These are phyloP conservation scores for Isabelozyma pseudorhagii DNA, from an alignment of 805 yeast species.

Conservation along the genomic window DNA sequence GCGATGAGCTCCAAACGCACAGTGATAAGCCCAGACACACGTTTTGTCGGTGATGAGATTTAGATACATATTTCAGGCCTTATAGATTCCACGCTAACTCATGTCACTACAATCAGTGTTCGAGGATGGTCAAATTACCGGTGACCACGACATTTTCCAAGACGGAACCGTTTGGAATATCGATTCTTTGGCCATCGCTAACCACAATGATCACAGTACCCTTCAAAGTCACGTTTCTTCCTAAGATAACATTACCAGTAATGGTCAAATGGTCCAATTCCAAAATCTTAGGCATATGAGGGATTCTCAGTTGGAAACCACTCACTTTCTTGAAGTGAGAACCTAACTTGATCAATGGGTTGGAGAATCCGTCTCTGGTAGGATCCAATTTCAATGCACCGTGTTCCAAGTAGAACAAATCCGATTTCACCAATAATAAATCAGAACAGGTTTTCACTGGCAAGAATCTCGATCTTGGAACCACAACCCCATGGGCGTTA, in stretches of 20 bases:
- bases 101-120: slow-evolving; percentile 50
- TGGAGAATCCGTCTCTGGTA: slow-evolving; percentile 82
- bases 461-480: slow-evolving; percentile 95
- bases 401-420: slow-evolving; percentile 84
- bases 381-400: slow-evolving; percentile 86
- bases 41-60: no score
- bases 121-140: slow-evolving; percentile 91
- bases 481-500: slow-evolving; percentile 96
- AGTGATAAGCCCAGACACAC: no score
- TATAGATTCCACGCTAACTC: no score
- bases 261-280: slow-evolving; percentile 97
- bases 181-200: slow-evolving; percentile 94
- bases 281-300: slow-evolving; percentile 93
- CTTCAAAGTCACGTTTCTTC: slow-evolving; percentile 85
- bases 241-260: slow-evolving; percentile 92
- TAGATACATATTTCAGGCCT: no score
- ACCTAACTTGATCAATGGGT: slow-evolving; percentile 94
- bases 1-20: no score
- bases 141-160: slow-evolving; percentile 96
- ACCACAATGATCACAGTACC: slow-evolving; percentile 98
- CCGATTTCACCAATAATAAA: slow-evolving; percentile 89
- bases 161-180: slow-evolving; percentile 93
- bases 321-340: slow-evolving; percentile 95
- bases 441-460: slow-evolving; percentile 98
- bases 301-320: slow-evolving; percentile 83